phyloP scores from a whole-genome alignment of 345 rosid genomes.

The Rhizophora apiculata region DNA sequence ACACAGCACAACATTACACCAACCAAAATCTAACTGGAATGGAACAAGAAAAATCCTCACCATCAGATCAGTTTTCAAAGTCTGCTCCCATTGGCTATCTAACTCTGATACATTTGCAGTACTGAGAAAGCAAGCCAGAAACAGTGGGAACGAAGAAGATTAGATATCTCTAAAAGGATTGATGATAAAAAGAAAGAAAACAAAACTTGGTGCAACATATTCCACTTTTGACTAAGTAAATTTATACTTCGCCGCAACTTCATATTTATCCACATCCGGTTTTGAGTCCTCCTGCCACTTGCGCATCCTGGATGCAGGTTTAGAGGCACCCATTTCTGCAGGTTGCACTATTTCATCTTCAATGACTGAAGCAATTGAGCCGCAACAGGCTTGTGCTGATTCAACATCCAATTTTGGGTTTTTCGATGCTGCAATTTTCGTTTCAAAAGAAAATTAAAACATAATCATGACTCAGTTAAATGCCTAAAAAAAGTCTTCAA shows the following conservation, averaged over 20 bases:
- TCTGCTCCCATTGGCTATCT: constrained; percentile 26
- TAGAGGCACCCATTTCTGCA: constrained; percentile 14
- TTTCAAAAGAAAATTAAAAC: background rate
- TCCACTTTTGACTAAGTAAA: constrained; percentile 15
- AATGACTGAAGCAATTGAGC: constrained; percentile 15
- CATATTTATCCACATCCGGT: constrained; percentile 20
- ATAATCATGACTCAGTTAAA: background rate
- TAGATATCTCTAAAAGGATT: constrained; percentile 14
- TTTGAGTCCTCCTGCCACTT: constrained; percentile 23
- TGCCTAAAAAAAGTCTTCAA: background rate
- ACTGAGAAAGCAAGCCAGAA: constrained; percentile 25
- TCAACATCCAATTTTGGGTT: constrained; percentile 30
- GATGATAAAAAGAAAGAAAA: constrained; percentile 4
- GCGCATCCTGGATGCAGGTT: constrained; percentile 14
- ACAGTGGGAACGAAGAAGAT: constrained; percentile 8
- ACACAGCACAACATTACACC: constrained; percentile 17
- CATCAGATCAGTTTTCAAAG: constrained; percentile 53
- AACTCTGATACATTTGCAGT: constrained; percentile 7
- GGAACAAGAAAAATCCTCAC: constrained; percentile 40
- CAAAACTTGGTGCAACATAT: constrained; percentile 14
- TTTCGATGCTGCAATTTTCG: constrained; percentile 29
- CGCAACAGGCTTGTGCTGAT: constrained; percentile 7
- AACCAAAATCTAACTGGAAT: constrained; percentile 20
- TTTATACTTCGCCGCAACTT: constrained; percentile 14
- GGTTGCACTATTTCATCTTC: constrained; percentile 17